These are phyloP conservation scores for Perkinsus marinus DNA, from an alignment of 169 alveolate genomes.

Conservation along the genomic window DNA sequence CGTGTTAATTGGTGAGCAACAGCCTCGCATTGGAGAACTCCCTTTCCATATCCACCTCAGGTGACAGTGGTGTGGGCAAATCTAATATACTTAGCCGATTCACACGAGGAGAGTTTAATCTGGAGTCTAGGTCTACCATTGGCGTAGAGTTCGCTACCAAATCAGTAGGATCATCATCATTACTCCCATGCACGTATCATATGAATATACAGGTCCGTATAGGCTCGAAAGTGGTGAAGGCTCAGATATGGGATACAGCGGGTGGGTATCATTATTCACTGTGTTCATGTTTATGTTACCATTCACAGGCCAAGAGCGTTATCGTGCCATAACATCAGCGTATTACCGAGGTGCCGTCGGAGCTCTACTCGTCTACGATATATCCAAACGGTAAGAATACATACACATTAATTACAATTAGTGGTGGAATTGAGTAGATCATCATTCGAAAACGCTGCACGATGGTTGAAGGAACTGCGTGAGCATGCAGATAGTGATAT, in stretches of 20 bases:
- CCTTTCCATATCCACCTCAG: slow-evolving; percentile 19
- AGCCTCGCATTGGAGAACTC: neutral
- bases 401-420: neutral
- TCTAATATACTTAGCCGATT: slow-evolving; percentile 80
- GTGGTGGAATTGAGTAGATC: neutral
- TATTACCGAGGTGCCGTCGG: slow-evolving; percentile 99
- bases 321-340: slow-evolving; percentile 95
- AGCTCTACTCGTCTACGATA: slow-evolving; percentile 94
- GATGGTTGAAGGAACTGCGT: slow-evolving; percentile 91
- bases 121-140: slow-evolving; percentile 90
- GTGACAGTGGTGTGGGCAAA: slow-evolving; percentile 92
- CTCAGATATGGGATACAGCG: slow-evolving; percentile 97
- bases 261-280: neutral
- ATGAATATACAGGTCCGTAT: neutral
- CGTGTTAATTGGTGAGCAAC: slow-evolving; percentile 36
- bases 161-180: slow-evolving; percentile 54
- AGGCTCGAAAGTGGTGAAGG: slow-evolving; percentile 80
- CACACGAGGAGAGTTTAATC: slow-evolving; percentile 83
- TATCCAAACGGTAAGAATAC: slow-evolving; percentile 73
- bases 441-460: slow-evolving; percentile 16
- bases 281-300: neutral
- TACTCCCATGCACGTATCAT: neutral
- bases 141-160: slow-evolving; percentile 96
- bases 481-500: slow-evolving; percentile 91
- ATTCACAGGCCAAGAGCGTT: slow-evolving; percentile 98